Percentiles rank a stretch among this genome's conserved stretches.
Evolutionary conservation across 805 yeast species (phyloP).

Genomic region (Kregervanrija pseudodelftensis): DNA sequence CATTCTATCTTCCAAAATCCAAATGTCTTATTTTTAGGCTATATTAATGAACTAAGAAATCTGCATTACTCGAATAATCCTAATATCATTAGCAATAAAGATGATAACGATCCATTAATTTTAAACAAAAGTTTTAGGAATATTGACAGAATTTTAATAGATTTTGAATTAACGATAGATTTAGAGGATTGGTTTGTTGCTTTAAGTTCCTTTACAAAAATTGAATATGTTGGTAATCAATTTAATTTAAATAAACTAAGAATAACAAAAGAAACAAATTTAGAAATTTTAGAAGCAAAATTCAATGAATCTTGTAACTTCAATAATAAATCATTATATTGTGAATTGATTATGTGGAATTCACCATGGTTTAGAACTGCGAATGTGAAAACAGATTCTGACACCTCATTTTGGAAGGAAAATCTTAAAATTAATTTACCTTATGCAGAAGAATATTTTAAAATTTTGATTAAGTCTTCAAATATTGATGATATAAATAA

Average conservation of each 20-base stretch:
- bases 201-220: conserved; percentile 51
- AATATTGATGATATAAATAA: conserved; percentile 3
- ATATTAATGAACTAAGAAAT: conserved; percentile 45
- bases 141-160: conserved; percentile 38
- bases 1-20: conserved; percentile 55
- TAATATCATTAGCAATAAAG: background rate
- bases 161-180: conserved; percentile 61
- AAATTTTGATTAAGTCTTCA: conserved; percentile 34
- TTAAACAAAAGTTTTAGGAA: conserved; percentile 7
- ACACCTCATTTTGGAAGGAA: conserved; percentile 70
- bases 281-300: conserved; percentile 62
- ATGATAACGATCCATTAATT: background rate
- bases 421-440: conserved; percentile 58
- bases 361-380: conserved; percentile 76
- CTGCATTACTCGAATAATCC: conserved; percentile 23
- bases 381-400: conserved; percentile 36
- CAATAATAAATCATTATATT: conserved; percentile 35
- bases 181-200: conserved; percentile 75
- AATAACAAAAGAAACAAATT: conserved; percentile 42
- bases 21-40: conserved; percentile 53
- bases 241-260: conserved; percentile 34
- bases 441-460: conserved; percentile 41
- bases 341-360: conserved; percentile 68
- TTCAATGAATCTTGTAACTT: conserved; percentile 26
- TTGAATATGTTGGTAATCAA: conserved; percentile 37